These are phyloP conservation scores for Auricularia sp. DNA, from an alignment of 768 basidiomycete species.

Conservation along the genomic window DNA sequence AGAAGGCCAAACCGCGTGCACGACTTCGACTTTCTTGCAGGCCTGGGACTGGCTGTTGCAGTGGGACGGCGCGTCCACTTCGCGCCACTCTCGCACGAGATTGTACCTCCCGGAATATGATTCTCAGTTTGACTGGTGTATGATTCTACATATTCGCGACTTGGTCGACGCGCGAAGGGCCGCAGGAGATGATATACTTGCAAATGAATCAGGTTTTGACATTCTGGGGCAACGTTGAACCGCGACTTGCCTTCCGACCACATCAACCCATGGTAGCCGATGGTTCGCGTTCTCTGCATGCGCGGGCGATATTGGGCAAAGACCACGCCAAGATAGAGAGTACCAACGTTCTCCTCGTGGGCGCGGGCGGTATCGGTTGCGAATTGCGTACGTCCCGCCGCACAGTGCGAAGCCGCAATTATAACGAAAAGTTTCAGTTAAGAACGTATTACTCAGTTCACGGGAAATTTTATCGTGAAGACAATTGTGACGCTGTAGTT, in stretches of 20 bases:
- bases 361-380: slow-evolving; percentile 95
- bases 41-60: slow-evolving; percentile 56
- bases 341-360: slow-evolving; percentile 77
- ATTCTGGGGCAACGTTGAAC: no score
- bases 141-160: no score
- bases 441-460: slow-evolving; percentile 48
- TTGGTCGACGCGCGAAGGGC: no score
- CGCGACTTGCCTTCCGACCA: no score
- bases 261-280: background rate
- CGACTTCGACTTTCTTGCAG: slow-evolving; percentile 64
- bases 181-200: no score
- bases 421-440: slow-evolving; percentile 45
- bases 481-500: no score
- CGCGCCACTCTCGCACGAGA: slow-evolving; percentile 3
- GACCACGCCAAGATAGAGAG: slow-evolving; percentile 50
- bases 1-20: slow-evolving; percentile 55
- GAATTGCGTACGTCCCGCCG: slow-evolving; percentile 61
- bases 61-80: slow-evolving; percentile 49
- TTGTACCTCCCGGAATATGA: background rate
- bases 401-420: background rate
- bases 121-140: background rate
- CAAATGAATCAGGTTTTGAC: no score
- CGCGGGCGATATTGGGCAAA: slow-evolving; percentile 69
- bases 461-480: no score
- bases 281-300: slow-evolving; percentile 34